Percentiles rank a stretch among this genome's conserved stretches.
Evolutionary conservation across 2,329 filamentous ascomycete genomes (phyloP).

Genomic region (Exophiala aquamarina): DNA sequence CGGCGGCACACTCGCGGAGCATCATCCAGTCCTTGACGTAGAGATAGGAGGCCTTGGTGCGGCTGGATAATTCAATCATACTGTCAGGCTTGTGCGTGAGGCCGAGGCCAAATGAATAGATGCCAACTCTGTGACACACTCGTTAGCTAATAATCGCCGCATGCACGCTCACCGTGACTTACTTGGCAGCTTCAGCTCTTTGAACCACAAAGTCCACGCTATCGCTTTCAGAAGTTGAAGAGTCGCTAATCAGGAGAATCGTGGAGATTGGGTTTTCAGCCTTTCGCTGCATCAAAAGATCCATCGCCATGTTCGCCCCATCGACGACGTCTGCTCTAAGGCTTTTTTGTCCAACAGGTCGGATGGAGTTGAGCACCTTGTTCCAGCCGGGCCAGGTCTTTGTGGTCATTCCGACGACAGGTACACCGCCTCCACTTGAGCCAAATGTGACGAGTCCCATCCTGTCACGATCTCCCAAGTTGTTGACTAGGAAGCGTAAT

Average conservation of each 20-base stretch:
- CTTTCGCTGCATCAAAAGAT: conserved; percentile 95
- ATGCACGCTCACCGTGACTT: too few relatives aligned
- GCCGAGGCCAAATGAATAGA: conserved; percentile 94
- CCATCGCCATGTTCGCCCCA: conserved; percentile 97
- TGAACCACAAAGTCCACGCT: conserved; percentile 98
- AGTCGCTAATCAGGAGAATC: conserved; percentile 96
- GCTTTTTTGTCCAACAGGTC: conserved; percentile 94
- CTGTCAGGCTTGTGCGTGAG: conserved; percentile 98
- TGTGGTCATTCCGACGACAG: conserved; percentile 96
- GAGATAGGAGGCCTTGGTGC: conserved; percentile 94
- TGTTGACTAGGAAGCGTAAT: conserved; percentile 86
- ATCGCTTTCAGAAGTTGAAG: conserved; percentile 88
- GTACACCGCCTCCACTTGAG: conserved; percentile 87
- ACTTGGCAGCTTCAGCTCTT: conserved; percentile 94
- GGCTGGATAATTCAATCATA: conserved; percentile 94
- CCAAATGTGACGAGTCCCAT: conserved; percentile 98
- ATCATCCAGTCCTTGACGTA: conserved; percentile 99
- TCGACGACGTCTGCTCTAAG: conserved; percentile 95
- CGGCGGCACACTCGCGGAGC: conserved; percentile 92
- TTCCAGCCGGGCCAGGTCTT: conserved; percentile 93
- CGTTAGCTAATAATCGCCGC: conserved; percentile 32
- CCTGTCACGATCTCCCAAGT: conserved; percentile 85
- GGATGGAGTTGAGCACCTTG: conserved; percentile 80
- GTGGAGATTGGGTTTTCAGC: conserved; percentile 93
- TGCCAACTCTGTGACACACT: conserved; percentile 66